These are phyloP conservation scores for Syzygium aromaticum DNA, from an alignment of 345 rosid species.

Conservation along the genomic window DNA sequence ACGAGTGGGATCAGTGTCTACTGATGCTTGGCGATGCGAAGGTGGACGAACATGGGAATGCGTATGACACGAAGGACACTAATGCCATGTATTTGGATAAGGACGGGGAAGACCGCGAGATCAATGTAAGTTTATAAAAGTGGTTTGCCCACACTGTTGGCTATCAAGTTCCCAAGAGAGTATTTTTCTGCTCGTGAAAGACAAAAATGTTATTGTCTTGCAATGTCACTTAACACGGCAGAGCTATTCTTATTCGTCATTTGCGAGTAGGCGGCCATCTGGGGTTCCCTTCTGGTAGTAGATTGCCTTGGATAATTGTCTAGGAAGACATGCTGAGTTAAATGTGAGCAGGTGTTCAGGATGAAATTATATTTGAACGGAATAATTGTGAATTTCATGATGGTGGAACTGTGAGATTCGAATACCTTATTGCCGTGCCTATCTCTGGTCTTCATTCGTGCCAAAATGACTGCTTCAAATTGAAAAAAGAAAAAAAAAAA, in stretches of 20 bases:
- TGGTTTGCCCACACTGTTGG: not conserved
- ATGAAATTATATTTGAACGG: not conserved
- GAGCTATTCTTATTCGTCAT: not conserved
- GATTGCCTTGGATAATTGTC: not conserved
- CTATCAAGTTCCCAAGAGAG: not conserved
- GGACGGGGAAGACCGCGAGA: constrained; percentile 93
- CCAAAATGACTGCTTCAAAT: not conserved
- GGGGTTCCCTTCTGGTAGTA: not conserved
- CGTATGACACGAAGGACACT: constrained; percentile 56
- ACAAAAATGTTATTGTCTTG: not conserved
- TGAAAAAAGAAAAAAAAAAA: not conserved
- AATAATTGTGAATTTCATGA: not conserved
- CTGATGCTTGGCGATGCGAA: constrained; percentile 81
- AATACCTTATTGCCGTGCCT: not conserved
- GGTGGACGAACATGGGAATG: constrained; percentile 82
- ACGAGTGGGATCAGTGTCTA: constrained; percentile 97
- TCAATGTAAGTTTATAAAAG: constrained; percentile 41
- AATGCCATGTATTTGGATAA: constrained; percentile 64
- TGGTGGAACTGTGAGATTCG: not conserved
- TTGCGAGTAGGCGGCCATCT: not conserved
- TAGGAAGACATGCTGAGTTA: not conserved
- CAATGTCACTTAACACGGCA: not conserved
- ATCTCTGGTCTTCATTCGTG: not conserved
- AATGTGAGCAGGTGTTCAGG: not conserved
- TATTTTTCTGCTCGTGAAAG: not conserved